Conservation (phyloP, 2,329 filamentous ascomycete species). For the Trichoderma gracile region DNA sequence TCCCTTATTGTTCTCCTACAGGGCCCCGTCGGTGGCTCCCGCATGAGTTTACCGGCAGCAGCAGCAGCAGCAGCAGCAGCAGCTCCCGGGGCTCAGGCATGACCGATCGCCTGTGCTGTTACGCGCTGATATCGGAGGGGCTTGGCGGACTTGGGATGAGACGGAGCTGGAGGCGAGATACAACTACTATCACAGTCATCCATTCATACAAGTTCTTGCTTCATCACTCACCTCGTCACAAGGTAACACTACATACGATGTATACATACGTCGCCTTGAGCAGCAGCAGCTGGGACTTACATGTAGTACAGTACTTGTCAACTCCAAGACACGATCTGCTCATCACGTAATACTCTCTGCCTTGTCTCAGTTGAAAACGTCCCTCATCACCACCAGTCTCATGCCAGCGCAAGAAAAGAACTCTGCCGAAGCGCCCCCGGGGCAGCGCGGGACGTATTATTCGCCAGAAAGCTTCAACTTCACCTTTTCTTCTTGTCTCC, state of each 20-base stretch:
- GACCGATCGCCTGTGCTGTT: conserved; percentile 19
- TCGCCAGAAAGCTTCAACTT: conserved; percentile 11
- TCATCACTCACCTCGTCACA: too few species aligned
- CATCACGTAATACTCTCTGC: too few species aligned
- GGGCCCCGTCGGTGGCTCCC: too few species aligned
- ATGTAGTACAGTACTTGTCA: not conserved
- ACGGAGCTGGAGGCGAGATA: not conserved
- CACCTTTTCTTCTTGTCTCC: too few species aligned
- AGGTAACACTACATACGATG: too few species aligned
- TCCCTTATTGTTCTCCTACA: too few species aligned
- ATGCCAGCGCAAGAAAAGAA: too few species aligned
- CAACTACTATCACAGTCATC: not conserved
- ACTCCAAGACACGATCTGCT: conserved; percentile 1
- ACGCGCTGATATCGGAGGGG: conserved; percentile 9
- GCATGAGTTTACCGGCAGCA: too few species aligned
- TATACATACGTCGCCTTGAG: too few species aligned
- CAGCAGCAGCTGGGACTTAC: not conserved
- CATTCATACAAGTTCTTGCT: too few species aligned
- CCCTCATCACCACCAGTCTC: too few species aligned
- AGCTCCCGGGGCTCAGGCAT: conserved; percentile 12
- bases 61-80: not conserved
- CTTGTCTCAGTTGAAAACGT: conserved; percentile 11
- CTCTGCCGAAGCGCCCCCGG: too few species aligned
- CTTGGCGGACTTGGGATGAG: conserved; percentile 4
- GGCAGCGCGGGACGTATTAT: not conserved